phyloP scores from a whole-genome alignment of 2,329 filamentous ascomycete species.

The Calonectria honghensis region DNA sequence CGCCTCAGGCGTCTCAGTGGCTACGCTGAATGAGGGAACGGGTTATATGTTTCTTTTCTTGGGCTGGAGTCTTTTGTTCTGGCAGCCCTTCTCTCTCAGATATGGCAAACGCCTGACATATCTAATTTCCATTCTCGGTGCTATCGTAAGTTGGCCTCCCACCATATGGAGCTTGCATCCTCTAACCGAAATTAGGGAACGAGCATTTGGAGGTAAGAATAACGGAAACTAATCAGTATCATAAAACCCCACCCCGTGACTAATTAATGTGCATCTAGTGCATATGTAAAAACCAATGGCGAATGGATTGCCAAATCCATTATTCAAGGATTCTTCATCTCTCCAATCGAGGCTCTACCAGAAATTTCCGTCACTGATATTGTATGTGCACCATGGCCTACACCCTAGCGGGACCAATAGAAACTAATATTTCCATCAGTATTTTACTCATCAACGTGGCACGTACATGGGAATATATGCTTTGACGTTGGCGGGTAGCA shows the following conservation, averaged over 20 bases:
- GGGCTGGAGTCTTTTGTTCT: slow-evolving; percentile 67
- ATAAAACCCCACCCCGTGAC: neutral
- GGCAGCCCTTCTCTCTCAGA: slow-evolving; percentile 68
- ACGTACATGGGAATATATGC: slow-evolving; percentile 67
- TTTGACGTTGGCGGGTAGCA: slow-evolving; percentile 62
- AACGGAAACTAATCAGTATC: fast-evolving
- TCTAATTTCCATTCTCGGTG: slow-evolving; percentile 60
- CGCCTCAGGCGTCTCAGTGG: slow-evolving; percentile 58
- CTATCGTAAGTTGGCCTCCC: slow-evolving; percentile 48
- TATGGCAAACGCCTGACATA: slow-evolving; percentile 66
- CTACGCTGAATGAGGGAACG: slow-evolving; percentile 62
- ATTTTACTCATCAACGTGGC: slow-evolving; percentile 65
- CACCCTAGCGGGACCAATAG: too few relatives aligned
- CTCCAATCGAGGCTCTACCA: slow-evolving; percentile 68
- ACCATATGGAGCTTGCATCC: neutral
- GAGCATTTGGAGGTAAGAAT: slow-evolving; percentile 51
- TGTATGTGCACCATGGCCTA: slow-evolving; percentile 42
- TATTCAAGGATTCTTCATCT: slow-evolving; percentile 65
- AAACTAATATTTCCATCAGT: slow-evolving; percentile 38
- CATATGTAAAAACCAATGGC: slow-evolving; percentile 61
- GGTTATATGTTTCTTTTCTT: slow-evolving; percentile 67
- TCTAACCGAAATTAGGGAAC: slow-evolving; percentile 40
- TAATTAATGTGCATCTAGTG: slow-evolving; percentile 41
- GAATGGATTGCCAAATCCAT: slow-evolving; percentile 69
- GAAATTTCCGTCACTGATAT: slow-evolving; percentile 67